These are phyloP conservation scores for Xylariaceae sp. DNA, from an alignment of 2,329 filamentous ascomycete genomes.

Conservation along the genomic window DNA sequence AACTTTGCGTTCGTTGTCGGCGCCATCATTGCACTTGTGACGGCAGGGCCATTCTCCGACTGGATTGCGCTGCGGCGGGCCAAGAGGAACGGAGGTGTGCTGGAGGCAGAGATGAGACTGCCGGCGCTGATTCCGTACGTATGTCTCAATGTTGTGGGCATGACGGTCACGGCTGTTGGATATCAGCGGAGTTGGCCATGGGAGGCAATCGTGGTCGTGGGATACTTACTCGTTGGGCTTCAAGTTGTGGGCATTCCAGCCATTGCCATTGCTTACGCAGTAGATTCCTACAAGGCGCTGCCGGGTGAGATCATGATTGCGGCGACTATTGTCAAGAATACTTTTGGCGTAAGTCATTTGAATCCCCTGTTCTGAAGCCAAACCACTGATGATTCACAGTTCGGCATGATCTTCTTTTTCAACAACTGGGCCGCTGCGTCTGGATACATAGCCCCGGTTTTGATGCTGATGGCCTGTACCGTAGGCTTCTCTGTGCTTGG, in stretches of 20 bases:
- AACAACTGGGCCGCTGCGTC: constrained; percentile 22
- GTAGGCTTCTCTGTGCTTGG: constrained; percentile 23
- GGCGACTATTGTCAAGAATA: constrained; percentile 57
- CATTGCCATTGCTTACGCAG: constrained; percentile 53
- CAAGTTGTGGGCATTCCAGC: constrained; percentile 46
- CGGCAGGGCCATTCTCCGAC: constrained; percentile 39
- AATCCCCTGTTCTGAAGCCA: not conserved
- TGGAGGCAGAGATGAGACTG: constrained; percentile 43
- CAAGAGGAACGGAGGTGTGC: constrained; percentile 35
- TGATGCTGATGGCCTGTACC: constrained; percentile 25
- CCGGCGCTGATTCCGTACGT: constrained; percentile 38
- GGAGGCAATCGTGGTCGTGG: constrained; percentile 40
- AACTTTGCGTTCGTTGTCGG: constrained; percentile 42
- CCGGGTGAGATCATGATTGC: constrained; percentile 57
- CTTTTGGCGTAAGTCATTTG: constrained; percentile 29
- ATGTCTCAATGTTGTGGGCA: constrained; percentile 36
- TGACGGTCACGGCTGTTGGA: constrained; percentile 40
- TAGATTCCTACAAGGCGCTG: constrained; percentile 60
- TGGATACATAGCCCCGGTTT: constrained; percentile 22
- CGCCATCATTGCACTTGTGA: constrained; percentile 32
- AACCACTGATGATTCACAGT: constrained; percentile 12
- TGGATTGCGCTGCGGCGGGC: constrained; percentile 36
- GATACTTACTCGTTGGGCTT: constrained; percentile 33
- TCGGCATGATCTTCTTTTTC: constrained; percentile 28
- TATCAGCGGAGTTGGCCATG: constrained; percentile 43